Conservation (phyloP, 805 yeast species). For the Candida ortonii region DNA sequence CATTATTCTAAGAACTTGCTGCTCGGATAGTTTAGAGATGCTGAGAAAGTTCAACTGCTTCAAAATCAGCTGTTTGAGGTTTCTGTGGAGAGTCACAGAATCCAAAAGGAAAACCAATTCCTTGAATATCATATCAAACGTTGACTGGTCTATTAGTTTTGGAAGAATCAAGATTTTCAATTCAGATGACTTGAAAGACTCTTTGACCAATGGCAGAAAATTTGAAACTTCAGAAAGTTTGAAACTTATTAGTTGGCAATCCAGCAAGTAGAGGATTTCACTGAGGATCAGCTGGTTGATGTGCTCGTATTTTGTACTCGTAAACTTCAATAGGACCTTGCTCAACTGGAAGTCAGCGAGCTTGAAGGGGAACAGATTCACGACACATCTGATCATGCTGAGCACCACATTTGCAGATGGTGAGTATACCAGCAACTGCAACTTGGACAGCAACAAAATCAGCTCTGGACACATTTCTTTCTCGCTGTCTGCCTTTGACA, state of each 20-base stretch:
- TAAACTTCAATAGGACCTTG: constrained; percentile 40
- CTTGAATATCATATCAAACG: constrained; percentile 48
- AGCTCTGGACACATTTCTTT: constrained; percentile 53
- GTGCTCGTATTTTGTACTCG: constrained; percentile 8
- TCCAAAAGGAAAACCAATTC: constrained; percentile 62
- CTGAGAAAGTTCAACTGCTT: constrained; percentile 44
- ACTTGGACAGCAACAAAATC: constrained; percentile 46
- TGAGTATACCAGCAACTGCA: constrained; percentile 47
- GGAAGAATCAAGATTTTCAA: constrained; percentile 63
- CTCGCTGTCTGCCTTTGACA: constrained; percentile 47
- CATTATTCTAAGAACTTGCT: constrained; percentile 54
- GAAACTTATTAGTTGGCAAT: constrained; percentile 38
- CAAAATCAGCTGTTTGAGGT: constrained; percentile 46
- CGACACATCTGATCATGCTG: constrained; percentile 54
- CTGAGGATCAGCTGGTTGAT: constrained; percentile 14
- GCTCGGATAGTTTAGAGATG: constrained; percentile 29
- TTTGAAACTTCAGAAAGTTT: constrained; percentile 35
- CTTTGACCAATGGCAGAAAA: constrained; percentile 59
- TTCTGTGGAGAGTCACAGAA: constrained; percentile 18
- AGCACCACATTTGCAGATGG: constrained; percentile 59
- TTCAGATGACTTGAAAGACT: constrained; percentile 40
- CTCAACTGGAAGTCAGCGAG: constrained; percentile 50
- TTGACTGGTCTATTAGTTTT: constrained; percentile 51
- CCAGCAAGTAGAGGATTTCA: constrained; percentile 24
- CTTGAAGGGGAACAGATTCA: constrained; percentile 56